These are phyloP conservation scores for Salix caprea DNA, from an alignment of 345 rosid genomes.

Conservation along the genomic window DNA sequence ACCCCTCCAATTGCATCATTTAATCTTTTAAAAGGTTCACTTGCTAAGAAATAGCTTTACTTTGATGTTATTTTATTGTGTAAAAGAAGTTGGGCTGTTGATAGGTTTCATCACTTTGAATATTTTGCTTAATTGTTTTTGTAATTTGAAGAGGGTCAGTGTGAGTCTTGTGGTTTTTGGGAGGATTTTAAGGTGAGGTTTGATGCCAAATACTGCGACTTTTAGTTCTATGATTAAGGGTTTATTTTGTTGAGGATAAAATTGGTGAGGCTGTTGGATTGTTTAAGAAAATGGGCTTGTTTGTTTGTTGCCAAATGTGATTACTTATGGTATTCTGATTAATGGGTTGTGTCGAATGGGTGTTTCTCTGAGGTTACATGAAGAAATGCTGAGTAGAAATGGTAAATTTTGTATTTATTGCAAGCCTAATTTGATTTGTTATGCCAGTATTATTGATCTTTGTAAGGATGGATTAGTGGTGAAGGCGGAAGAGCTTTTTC, in stretches of 20 bases:
- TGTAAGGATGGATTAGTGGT: slow-evolving; percentile 24
- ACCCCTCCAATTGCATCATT: slow-evolving; percentile 11
- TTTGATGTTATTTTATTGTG: slow-evolving; percentile 12
- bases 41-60: slow-evolving; percentile 22
- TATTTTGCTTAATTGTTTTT: slow-evolving; percentile 28
- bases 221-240: slow-evolving; percentile 33
- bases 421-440: slow-evolving; percentile 18
- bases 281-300: slow-evolving; percentile 15
- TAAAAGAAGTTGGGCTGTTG: slow-evolving; percentile 11
- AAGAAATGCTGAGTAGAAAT: slow-evolving; percentile 19
- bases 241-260: slow-evolving; percentile 19
- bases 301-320: slow-evolving; percentile 19
- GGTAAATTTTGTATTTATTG: slow-evolving; percentile 9
- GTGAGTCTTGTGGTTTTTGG: slow-evolving; percentile 30
- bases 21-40: slow-evolving; percentile 6
- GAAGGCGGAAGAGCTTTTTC: slow-evolving; percentile 31
- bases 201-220: slow-evolving; percentile 19
- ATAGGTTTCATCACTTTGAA: slow-evolving; percentile 26
- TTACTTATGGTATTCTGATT: slow-evolving; percentile 17
- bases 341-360: slow-evolving; percentile 25
- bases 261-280: slow-evolving; percentile 15
- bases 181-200: slow-evolving; percentile 25
- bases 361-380: slow-evolving; percentile 23
- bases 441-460: slow-evolving; percentile 23
- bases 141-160: slow-evolving; percentile 5